Base-by-base conservation (phyloP, 2,329 filamentous ascomycete genomes). In the Balansia obtecta region DNA sequence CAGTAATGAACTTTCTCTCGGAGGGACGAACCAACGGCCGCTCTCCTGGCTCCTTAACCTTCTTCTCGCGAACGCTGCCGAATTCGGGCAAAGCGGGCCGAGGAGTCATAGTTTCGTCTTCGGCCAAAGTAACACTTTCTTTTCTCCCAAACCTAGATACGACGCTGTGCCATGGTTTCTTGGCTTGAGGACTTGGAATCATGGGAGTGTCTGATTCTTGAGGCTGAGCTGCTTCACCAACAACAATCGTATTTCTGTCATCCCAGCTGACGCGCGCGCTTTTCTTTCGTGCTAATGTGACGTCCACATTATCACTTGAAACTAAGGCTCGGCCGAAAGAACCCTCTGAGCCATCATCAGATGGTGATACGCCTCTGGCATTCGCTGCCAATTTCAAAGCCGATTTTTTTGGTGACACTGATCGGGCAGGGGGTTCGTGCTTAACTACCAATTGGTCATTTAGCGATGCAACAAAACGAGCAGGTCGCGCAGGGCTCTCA, bases 251-350 rank as follows among this genome's bases (percentile, higher is more conserved):
- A n/a, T 67, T 72, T 34, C 76, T 75, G 46, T 88, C 84, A 55
- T 88, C 83, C 61, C 89, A 96, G 67, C 88, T 95, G 45, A 90
- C 86, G 22, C 86, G 74, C 1, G 78, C 77, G 39, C 74, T 77
- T 64, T 84, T 88, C 66, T 81, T 88, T 52, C 78, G 72, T 16
- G 66, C 58, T 1, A 64, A 33, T 2, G 58, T 46, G 1, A 58
- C 27, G 11, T 77, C 74, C 2, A 73, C 69, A 7, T 61, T 59
- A 4, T 48, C 46, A 5, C 52, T 57, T 15, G 58, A 56, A 12
- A 58, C 60, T 34, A 57, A 55, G 27, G 50, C 56, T 44, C 58
- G 63, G 41, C 54, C 45, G 11, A 33, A 58, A 0, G 70, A 73
- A 42, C 62, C 65, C 56, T 73, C 75, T 3, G 74, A 76, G 22